These are phyloP conservation scores for Calonectria honghensis DNA, from an alignment of 2,329 filamentous ascomycete species.

Conservation along the genomic window DNA sequence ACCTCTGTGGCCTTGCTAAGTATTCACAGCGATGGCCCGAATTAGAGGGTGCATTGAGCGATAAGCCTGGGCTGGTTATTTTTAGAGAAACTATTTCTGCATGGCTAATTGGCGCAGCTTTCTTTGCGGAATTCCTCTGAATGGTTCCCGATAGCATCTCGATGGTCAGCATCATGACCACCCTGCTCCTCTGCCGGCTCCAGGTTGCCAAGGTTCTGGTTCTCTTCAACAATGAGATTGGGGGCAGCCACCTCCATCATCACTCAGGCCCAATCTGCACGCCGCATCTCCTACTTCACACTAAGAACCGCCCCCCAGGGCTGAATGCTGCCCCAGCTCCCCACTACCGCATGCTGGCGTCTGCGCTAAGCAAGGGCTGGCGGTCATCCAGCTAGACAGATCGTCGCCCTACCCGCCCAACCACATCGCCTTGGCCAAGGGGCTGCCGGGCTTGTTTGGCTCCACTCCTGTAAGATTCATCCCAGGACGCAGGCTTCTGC, in stretches of 20 bases:
- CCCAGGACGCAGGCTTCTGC: background rate
- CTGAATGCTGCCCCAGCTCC: constrained; percentile 10
- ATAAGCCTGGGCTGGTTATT: constrained; percentile 14
- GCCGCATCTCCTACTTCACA: background rate
- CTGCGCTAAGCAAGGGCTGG: constrained; percentile 19
- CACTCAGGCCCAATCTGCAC: background rate
- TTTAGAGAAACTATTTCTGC: background rate
- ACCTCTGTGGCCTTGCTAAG: background rate
- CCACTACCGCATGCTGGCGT: constrained; percentile 8
- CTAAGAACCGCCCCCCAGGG: constrained; percentile 7
- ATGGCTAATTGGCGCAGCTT: background rate
- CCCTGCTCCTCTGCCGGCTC: background rate
- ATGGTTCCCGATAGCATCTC: background rate
- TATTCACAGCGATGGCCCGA: background rate
- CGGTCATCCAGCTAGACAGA: constrained; percentile 22
- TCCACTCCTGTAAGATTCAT: constrained; percentile 16
- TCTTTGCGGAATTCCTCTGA: background rate
- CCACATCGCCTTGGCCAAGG: constrained; percentile 13
- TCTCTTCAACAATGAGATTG: background rate
- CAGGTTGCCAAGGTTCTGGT: background rate
- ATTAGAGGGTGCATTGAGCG: background rate
- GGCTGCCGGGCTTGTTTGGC: constrained; percentile 1
- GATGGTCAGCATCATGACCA: background rate
- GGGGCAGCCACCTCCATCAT: constrained; percentile 23
- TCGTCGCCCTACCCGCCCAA: constrained; percentile 31